phyloP scores from a whole-genome alignment of 352 stramenopile species.

The Phytophthora kernoviae region DNA sequence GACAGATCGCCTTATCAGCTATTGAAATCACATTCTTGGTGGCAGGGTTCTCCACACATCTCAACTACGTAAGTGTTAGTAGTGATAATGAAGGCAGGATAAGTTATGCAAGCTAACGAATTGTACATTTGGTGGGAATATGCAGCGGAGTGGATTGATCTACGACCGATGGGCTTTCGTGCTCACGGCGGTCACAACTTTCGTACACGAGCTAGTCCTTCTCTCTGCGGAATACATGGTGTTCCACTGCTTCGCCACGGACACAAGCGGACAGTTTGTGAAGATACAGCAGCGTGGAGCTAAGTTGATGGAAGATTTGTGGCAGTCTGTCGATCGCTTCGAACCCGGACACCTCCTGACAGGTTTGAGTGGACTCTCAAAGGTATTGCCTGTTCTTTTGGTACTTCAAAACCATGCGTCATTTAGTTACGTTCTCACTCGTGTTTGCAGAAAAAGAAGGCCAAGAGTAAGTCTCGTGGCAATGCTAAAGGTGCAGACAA shows the following conservation, averaged over 20 bases:
- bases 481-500: neutral
- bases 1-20: constrained; percentile 25
- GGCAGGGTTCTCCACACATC: constrained; percentile 39
- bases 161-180: constrained; percentile 41
- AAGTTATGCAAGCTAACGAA: constrained; percentile 7
- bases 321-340: constrained; percentile 25
- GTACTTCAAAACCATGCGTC: neutral
- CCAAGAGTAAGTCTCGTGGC: constrained; percentile 19
- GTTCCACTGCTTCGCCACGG: constrained; percentile 19
- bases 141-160: constrained; percentile 32
- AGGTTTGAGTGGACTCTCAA: constrained; percentile 9
- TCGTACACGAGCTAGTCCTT: constrained; percentile 41
- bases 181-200: constrained; percentile 33
- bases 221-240: constrained; percentile 32
- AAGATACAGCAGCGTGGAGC: constrained; percentile 16
- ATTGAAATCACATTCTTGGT: constrained; percentile 35
- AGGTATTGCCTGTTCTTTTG: constrained; percentile 10
- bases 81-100: neutral
- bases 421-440: neutral
- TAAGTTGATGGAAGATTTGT: constrained; percentile 27
- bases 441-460: constrained; percentile 28
- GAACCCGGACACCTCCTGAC: constrained; percentile 25
- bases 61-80: constrained; percentile 21
- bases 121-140: neutral
- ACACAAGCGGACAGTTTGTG: constrained; percentile 18